Evolutionary conservation across 306 rosid species (phyloP).

Genomic region (Cicer chorassanicum): DNA sequence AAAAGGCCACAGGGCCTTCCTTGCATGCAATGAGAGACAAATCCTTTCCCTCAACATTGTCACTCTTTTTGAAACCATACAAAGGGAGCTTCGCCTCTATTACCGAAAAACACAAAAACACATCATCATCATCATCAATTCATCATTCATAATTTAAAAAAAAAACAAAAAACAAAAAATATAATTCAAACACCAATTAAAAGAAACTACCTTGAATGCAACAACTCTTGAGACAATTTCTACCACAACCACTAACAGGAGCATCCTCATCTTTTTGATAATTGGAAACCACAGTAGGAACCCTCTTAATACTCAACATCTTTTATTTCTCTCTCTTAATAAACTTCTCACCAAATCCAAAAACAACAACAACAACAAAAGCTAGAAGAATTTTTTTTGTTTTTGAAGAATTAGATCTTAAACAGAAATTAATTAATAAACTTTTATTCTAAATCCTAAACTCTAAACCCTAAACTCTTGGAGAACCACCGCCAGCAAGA

Average conservation of each 20-base stretch:
- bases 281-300: constrained; percentile 88
- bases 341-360: constrained; percentile 35
- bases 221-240: constrained; percentile 77
- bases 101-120: not conserved
- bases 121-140: not conserved
- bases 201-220: constrained; percentile 71
- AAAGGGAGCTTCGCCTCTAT: constrained; percentile 85
- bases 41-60: constrained; percentile 46
- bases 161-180: not conserved
- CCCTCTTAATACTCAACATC: constrained; percentile 93
- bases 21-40: constrained; percentile 47
- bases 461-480: constrained; percentile 26
- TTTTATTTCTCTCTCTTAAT: not conserved
- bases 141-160: not conserved
- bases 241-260: constrained; percentile 71
- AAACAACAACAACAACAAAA: constrained; percentile 8
- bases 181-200: not conserved
- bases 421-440: not conserved
- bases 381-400: not conserved
- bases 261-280: constrained; percentile 75
- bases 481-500: constrained; percentile 90
- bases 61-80: constrained; percentile 68
- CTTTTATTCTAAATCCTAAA: not conserved
- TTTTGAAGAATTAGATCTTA: constrained; percentile 25
- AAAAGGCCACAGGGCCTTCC: constrained; percentile 67